Conservation (phyloP, 2,329 filamentous ascomycete species). For the Harringtonia aguacate region DNA sequence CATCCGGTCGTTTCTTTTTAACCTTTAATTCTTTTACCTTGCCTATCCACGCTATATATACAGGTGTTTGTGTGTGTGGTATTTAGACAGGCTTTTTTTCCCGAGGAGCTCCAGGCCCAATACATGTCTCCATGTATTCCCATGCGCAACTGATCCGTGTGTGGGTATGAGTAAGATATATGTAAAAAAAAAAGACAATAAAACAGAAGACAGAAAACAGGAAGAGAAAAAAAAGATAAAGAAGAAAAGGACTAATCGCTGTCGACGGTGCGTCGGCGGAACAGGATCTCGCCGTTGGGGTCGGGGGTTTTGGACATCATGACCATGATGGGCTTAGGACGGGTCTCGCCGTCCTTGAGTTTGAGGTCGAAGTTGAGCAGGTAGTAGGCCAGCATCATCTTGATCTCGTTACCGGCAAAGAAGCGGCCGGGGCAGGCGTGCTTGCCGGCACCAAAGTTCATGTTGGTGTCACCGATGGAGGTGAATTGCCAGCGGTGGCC, state of each 20-base stretch:
- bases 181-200: no score
- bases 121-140: no score
- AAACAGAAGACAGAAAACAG: no score
- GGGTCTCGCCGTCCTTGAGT: slow-evolving; percentile 24
- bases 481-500: slow-evolving; percentile 32
- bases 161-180: no score
- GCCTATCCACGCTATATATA: not conserved
- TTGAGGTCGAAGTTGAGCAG: slow-evolving; percentile 32
- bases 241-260: no score
- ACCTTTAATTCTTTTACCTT: no score
- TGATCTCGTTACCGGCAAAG: slow-evolving; percentile 34
- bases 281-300: slow-evolving; percentile 28
- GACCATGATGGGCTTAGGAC: slow-evolving; percentile 29
- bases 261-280: slow-evolving; percentile 20
- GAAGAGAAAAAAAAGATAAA: no score
- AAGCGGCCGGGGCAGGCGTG: slow-evolving; percentile 38
- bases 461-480: slow-evolving; percentile 27
- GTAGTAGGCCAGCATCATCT: slow-evolving; percentile 30
- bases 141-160: no score
- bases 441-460: slow-evolving; percentile 36
- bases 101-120: not conserved
- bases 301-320: slow-evolving; percentile 32
- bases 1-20: no score
- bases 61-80: no score
- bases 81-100: not conserved